These are phyloP conservation scores for Handroanthus guayacan DNA, from an alignment of 257 asterid species.

Conservation along the genomic window DNA sequence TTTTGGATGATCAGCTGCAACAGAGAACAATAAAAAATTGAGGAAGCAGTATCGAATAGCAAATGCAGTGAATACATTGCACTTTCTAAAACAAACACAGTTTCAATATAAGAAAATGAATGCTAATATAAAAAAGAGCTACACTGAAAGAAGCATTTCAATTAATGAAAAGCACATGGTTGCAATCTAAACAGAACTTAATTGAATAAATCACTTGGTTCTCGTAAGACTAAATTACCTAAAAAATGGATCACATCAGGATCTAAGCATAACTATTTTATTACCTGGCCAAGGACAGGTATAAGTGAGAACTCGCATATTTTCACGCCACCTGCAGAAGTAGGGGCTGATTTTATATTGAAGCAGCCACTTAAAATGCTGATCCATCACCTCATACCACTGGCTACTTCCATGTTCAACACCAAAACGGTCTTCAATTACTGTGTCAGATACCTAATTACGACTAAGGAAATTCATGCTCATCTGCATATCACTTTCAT, in stretches of 20 bases:
- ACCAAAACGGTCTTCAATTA: constrained; percentile 96
- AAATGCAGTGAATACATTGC: constrained; percentile 1
- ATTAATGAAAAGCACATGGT: neutral
- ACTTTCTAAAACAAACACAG: constrained; percentile 27
- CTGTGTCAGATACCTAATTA: constrained; percentile 90
- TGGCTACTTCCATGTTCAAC: constrained; percentile 92
- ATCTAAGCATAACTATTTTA: constrained; percentile 20
- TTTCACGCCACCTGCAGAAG: constrained; percentile 98
- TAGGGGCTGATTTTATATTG: constrained; percentile 94
- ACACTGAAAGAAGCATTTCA: neutral
- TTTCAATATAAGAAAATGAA: neutral
- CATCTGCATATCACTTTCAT: constrained; percentile 18
- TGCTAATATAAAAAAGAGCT: constrained; percentile 6
- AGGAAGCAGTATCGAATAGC: neutral
- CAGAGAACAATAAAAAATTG: neutral
- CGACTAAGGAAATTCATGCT: constrained; percentile 53
- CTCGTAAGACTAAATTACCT: constrained; percentile 11
- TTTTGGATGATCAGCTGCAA: constrained; percentile 95
- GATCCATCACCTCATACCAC: constrained; percentile 93
- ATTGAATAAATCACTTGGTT: constrained; percentile 18
- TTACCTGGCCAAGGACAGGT: constrained; percentile 99
- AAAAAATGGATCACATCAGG: neutral
- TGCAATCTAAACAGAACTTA: constrained; percentile 14
- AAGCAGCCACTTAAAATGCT: constrained; percentile 94
- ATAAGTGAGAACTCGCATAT: constrained; percentile 95